Conservation (phyloP, 2,329 filamentous ascomycete species). For the Hypoxylon sp. region DNA sequence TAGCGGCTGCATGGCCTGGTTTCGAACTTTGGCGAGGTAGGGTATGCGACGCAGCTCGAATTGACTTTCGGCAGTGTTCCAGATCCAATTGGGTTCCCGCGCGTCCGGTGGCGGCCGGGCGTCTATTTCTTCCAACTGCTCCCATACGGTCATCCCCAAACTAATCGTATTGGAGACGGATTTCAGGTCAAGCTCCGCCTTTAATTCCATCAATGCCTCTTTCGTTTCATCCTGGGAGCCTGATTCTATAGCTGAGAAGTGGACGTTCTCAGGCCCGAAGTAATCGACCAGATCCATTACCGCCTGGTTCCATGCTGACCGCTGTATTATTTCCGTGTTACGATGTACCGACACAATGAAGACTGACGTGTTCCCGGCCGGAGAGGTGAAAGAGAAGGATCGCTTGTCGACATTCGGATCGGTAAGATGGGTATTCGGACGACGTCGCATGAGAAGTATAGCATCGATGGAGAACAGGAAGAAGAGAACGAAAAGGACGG, state of each 20-base stretch:
- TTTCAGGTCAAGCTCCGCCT: slow-evolving; percentile 58
- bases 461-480: slow-evolving; percentile 49
- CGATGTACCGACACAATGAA: slow-evolving; percentile 75
- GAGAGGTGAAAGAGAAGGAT: slow-evolving; percentile 32
- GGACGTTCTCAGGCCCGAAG: slow-evolving; percentile 69
- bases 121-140: slow-evolving; percentile 65
- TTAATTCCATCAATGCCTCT: slow-evolving; percentile 65
- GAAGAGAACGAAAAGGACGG: slow-evolving; percentile 44
- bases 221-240: slow-evolving; percentile 75
- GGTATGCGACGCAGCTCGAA: slow-evolving; percentile 72
- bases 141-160: slow-evolving; percentile 61
- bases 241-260: slow-evolving; percentile 71
- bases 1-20: slow-evolving; percentile 68
- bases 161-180: slow-evolving; percentile 63
- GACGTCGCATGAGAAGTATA: slow-evolving; percentile 43
- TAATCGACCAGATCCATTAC: slow-evolving; percentile 63
- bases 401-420: slow-evolving; percentile 35
- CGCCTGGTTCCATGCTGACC: slow-evolving; percentile 66
- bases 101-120: slow-evolving; percentile 47
- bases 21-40: slow-evolving; percentile 71
- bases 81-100: slow-evolving; percentile 68
- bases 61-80: slow-evolving; percentile 56
- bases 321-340: slow-evolving; percentile 69
- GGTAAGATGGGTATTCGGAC: slow-evolving; percentile 45
- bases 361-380: slow-evolving; percentile 51